A percentile compares a stretch with the other conserved stretches of the same genome.
phyloP scores from a whole-genome alignment of 148 eudicot genomes.

The Amaranthus hypochondriacus region DNA sequence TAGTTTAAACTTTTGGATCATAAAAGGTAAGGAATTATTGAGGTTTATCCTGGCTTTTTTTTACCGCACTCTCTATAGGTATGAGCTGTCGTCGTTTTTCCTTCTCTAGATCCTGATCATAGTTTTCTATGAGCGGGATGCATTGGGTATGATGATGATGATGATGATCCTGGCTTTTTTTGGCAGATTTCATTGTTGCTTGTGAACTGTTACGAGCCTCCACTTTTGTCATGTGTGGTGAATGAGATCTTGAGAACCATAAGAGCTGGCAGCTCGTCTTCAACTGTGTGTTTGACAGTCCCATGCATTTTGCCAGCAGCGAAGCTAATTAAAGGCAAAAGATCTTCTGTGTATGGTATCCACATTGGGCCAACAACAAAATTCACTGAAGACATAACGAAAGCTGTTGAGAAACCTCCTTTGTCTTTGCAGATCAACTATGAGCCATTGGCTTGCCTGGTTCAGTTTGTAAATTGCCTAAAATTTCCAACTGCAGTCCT shows the following conservation, averaged over 20 bases:
- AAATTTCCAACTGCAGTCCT: constrained; percentile 55
- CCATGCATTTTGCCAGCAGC: constrained; percentile 55
- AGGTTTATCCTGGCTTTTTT: no score
- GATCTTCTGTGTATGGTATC: constrained; percentile 34
- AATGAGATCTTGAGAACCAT: constrained; percentile 56
- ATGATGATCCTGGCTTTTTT: neutral
- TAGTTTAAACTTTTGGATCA: no score
- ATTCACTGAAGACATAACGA: constrained; percentile 31
- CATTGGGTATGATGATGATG: neutral
- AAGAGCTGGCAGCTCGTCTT: constrained; percentile 31
- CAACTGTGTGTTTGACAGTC: constrained; percentile 37
- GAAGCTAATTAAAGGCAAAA: constrained; percentile 37
- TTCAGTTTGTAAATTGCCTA: constrained; percentile 54
- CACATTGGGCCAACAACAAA: constrained; percentile 54
- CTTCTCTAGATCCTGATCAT: no score
- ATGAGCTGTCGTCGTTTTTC: no score
- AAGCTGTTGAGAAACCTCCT: constrained; percentile 45
- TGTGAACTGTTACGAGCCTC: constrained; percentile 55
- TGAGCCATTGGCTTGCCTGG: constrained; percentile 63
- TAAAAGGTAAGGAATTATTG: no score
- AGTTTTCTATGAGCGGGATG: no score
- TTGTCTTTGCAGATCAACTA: constrained; percentile 51
- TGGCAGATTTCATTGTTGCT: constrained; percentile 64
- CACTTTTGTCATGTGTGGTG: constrained; percentile 63
- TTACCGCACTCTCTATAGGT: no score